phyloP scores from a whole-genome alignment of 2,329 filamentous ascomycete genomes.

The Calonectria multiphialidica region DNA sequence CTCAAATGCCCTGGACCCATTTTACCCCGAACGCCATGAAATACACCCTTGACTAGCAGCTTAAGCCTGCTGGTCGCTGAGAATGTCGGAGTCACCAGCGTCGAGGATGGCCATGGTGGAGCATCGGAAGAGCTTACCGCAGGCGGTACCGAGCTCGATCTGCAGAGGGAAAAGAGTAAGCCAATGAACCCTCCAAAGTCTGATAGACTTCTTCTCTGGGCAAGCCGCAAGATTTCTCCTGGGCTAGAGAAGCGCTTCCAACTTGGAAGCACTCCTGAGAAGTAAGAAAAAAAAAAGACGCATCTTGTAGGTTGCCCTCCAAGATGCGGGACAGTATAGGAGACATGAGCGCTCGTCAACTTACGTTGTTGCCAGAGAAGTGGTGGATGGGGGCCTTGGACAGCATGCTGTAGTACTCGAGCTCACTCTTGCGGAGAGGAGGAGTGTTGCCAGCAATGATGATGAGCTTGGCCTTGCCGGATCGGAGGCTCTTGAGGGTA shows the following conservation, averaged over 20 bases:
- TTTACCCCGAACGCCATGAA: constrained; percentile 60
- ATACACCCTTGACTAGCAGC: constrained; percentile 41
- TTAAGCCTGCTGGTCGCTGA: constrained; percentile 80
- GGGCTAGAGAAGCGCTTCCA: constrained; percentile 38
- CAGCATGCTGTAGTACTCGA: constrained; percentile 95
- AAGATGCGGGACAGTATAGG: constrained; percentile 32
- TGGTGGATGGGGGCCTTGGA: constrained; percentile 97
- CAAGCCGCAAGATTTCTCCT: constrained; percentile 56
- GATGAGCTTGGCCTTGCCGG: constrained; percentile 98
- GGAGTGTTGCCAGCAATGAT: constrained; percentile 95
- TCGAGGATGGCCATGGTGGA: constrained; percentile 97
- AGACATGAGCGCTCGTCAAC: constrained; percentile 58
- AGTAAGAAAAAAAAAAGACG: constrained; percentile 28
- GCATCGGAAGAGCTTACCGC: constrained; percentile 99
- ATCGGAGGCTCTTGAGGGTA: constrained; percentile 85
- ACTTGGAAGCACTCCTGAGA: constrained; percentile 38
- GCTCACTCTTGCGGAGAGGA: constrained; percentile 96
- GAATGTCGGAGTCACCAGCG: constrained; percentile 98
- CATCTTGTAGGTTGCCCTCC: constrained; percentile 34
- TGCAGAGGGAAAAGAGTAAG: constrained; percentile 70
- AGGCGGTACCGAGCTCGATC: constrained; percentile 98
- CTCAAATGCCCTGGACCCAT: constrained; percentile 50
- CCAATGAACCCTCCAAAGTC: constrained; percentile 90
- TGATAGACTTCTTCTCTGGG: constrained; percentile 92
- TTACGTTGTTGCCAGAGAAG: constrained; percentile 99